Percentiles rank a stretch among this genome's conserved stretches.
Conservation (phyloP, 2,329 filamentous ascomycete species). For the Coniochaeta sp. region DNA sequence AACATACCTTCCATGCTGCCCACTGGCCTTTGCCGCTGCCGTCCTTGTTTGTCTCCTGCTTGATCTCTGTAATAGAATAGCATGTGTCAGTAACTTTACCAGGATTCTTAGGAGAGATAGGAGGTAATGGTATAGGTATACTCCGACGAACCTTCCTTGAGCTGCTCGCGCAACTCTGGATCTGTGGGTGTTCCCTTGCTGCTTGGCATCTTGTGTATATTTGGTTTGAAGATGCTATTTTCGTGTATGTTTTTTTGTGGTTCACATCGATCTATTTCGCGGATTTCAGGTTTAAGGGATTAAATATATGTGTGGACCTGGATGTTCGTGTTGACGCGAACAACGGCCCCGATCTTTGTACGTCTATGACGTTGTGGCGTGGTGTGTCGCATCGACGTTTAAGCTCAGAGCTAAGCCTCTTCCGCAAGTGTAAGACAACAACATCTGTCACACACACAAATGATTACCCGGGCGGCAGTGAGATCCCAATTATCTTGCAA, state of each 20-base stretch:
- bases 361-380: slow-evolving; percentile 3
- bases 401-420: not conserved
- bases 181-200: slow-evolving; percentile 32
- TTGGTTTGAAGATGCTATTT: not conserved
- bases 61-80: slow-evolving; percentile 25
- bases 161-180: slow-evolving; percentile 27
- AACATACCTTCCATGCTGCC: slow-evolving; percentile 26
- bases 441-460: not conserved
- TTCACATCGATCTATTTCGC: not conserved
- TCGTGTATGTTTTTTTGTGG: too few species aligned
- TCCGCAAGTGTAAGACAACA: too few species aligned
- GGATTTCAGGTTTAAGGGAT: not conserved
- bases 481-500: too few species aligned
- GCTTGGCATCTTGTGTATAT: slow-evolving; percentile 22
- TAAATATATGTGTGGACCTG: not conserved
- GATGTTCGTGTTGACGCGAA: not conserved
- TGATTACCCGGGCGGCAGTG: too few species aligned
- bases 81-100: not conserved
- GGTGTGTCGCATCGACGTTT: not conserved
- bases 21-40: slow-evolving; percentile 30
- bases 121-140: too few species aligned
- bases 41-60: slow-evolving; percentile 31
- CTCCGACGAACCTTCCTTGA: slow-evolving; percentile 28
- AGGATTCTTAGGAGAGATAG: not conserved
- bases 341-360: not conserved